Percentiles rank a stretch among this genome's conserved stretches.
These are phyloP conservation scores for Cytospora mali DNA, from an alignment of 2,329 filamentous ascomycete species.

Conservation along the genomic window DNA sequence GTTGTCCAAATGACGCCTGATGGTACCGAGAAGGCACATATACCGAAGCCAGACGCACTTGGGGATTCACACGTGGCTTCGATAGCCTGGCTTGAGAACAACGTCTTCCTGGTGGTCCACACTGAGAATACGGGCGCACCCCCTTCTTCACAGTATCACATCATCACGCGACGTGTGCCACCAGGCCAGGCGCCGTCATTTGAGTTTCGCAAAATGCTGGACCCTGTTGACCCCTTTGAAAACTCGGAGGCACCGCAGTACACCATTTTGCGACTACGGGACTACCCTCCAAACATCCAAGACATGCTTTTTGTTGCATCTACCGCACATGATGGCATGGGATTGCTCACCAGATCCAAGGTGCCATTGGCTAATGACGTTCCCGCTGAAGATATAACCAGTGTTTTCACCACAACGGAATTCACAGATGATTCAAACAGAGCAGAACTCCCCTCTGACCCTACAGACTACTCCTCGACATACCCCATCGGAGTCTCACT, in stretches of 20 bases:
- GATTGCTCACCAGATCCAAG: constrained; percentile 75
- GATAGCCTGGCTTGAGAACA: constrained; percentile 85
- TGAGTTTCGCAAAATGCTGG: constrained; percentile 72
- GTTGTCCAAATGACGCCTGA: constrained; percentile 82
- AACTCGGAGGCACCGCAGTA: constrained; percentile 72
- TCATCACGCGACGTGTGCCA: constrained; percentile 71
- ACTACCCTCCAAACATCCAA: constrained; percentile 78
- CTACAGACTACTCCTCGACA: constrained; percentile 66
- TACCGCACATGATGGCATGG: constrained; percentile 77
- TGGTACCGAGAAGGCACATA: constrained; percentile 73
- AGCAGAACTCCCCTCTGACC: constrained; percentile 73
- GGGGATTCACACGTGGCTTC: constrained; percentile 74
- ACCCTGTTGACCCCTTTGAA: constrained; percentile 74
- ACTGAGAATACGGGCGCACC: constrained; percentile 63
- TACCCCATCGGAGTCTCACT: constrained; percentile 77
- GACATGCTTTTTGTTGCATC: constrained; percentile 83
- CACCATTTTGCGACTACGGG: constrained; percentile 73
- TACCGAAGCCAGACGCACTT: constrained; percentile 75
- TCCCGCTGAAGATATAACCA: constrained; percentile 60
- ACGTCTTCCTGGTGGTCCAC: constrained; percentile 81
- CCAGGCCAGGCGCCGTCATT: constrained; percentile 53
- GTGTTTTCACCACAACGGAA: constrained; percentile 73
- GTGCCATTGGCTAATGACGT: constrained; percentile 64
- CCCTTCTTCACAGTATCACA: constrained; percentile 72
- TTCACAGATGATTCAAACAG: constrained; percentile 73